Evolutionary conservation across 2,329 filamentous ascomycete species (phyloP).

Genomic region (Trichoderma sp.): DNA sequence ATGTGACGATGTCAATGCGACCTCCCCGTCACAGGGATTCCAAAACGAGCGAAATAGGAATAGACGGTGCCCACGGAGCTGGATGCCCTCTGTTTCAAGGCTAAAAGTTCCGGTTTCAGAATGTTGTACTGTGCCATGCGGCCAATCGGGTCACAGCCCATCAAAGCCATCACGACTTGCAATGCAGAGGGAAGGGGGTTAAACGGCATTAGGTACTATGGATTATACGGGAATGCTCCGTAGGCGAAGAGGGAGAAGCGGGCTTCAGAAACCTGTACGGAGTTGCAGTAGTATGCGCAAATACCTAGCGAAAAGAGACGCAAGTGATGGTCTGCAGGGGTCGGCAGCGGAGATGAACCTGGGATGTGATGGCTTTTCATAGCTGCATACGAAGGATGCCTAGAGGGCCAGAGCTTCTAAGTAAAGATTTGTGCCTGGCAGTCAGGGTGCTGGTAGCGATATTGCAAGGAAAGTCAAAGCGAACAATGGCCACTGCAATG

Average conservation of each 20-base stretch:
- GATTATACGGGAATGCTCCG: not conserved
- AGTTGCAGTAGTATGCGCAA: not conserved
- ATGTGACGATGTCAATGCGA: not conserved
- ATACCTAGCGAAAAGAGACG: not conserved
- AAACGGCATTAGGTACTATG: not conserved
- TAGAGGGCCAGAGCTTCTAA: not conserved
- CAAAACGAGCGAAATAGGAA: not conserved
- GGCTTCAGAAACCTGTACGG: not conserved
- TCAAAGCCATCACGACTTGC: not conserved
- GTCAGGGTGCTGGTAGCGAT: not conserved
- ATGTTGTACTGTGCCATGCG: not conserved
- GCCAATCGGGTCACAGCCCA: conserved; percentile 12
- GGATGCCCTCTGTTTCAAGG: conserved; percentile 15
- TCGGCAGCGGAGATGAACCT: conserved; percentile 8
- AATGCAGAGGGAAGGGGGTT: not conserved
- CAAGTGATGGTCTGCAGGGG: not conserved
- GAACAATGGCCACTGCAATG: not conserved
- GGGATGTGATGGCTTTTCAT: not conserved
- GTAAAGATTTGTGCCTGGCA: not conserved
- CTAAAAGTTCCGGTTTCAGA: conserved; percentile 17
- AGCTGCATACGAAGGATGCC: conserved; percentile 13
- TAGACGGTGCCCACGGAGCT: not conserved
- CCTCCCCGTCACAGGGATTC: not conserved
- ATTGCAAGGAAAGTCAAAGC: not conserved
- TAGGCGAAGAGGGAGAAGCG: not conserved